These are phyloP conservation scores for Phaffomyces antillensis DNA, from an alignment of 805 yeast genomes.

Conservation along the genomic window DNA sequence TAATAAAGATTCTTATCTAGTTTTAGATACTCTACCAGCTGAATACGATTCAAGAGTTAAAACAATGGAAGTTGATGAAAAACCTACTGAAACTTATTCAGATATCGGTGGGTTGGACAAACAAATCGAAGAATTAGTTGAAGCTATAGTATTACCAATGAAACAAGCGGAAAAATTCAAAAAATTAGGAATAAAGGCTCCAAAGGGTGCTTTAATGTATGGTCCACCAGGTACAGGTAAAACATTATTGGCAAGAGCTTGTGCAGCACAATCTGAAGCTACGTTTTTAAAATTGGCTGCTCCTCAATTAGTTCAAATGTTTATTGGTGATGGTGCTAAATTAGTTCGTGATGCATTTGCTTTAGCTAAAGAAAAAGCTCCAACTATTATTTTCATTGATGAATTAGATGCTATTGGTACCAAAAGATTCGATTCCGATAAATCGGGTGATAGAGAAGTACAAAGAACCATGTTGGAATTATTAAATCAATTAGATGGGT, in stretches of 20 bases:
- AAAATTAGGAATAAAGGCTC: slow-evolving; percentile 91
- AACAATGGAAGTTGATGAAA: slow-evolving; percentile 99
- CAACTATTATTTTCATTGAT: slow-evolving; percentile 95
- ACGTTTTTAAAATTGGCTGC: slow-evolving; percentile 95
- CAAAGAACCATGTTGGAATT: slow-evolving; percentile 99
- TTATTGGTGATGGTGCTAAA: slow-evolving; percentile 98
- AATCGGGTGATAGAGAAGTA: slow-evolving; percentile 96
- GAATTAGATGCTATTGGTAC: slow-evolving; percentile 99
- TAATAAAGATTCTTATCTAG: slow-evolving; percentile 90
- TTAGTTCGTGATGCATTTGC: slow-evolving; percentile 96
- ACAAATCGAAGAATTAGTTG: slow-evolving; percentile 96
- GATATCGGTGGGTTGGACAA: slow-evolving; percentile 98
- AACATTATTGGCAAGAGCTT: slow-evolving; percentile 93
- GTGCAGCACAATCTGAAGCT: slow-evolving; percentile 98
- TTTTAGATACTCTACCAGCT: slow-evolving; percentile 90
- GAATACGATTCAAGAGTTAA: slow-evolving; percentile 97
- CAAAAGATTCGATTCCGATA: slow-evolving; percentile 94
- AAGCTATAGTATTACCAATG: slow-evolving; percentile 97
- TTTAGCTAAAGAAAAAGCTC: slow-evolving; percentile 95
- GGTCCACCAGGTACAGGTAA: slow-evolving; percentile 99
- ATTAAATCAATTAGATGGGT: slow-evolving; percentile 95
- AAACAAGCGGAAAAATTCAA: slow-evolving; percentile 96
- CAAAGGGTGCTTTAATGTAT: slow-evolving; percentile 96
- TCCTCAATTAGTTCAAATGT: slow-evolving; percentile 97
- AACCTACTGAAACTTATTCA: slow-evolving; percentile 93